Evolutionary conservation across 1,284 basidiomycete genomes (phyloP).

Genomic region (Takashimella koratensis): DNA sequence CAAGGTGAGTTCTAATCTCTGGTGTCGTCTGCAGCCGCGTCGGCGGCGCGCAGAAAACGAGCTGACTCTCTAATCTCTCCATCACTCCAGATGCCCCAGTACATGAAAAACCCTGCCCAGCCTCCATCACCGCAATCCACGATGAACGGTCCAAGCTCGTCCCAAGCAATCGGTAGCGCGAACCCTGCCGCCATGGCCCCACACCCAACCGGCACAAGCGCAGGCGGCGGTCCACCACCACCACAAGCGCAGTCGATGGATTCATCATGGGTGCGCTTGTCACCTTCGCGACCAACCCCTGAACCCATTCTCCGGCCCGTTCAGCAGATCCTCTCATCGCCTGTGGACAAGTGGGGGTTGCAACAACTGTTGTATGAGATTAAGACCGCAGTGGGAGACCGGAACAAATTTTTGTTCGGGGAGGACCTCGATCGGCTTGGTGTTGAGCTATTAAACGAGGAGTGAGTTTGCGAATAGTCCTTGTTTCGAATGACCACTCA

Average conservation of each 20-base stretch:
- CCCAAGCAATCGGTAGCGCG: slow-evolving; percentile 33
- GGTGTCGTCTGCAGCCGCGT: too few relatives aligned
- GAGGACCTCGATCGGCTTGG: slow-evolving; percentile 92
- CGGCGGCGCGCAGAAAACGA: too few relatives aligned
- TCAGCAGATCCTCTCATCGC: slow-evolving; percentile 87
- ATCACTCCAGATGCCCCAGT: slow-evolving; percentile 29
- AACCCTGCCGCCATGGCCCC: slow-evolving; percentile 26
- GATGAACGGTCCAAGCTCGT: slow-evolving; percentile 26
- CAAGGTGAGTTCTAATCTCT: slow-evolving; percentile 29
- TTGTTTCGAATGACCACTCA: neutral
- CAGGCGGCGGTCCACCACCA: slow-evolving; percentile 23
- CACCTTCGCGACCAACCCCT: slow-evolving; percentile 19
- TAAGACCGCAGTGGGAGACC: slow-evolving; percentile 70
- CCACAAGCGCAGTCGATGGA: slow-evolving; percentile 16
- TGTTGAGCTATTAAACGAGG: slow-evolving; percentile 78
- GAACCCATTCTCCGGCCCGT: slow-evolving; percentile 78
- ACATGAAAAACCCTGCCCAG: slow-evolving; percentile 12
- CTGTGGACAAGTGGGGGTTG: slow-evolving; percentile 93
- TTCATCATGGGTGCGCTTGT: slow-evolving; percentile 32
- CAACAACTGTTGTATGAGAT: slow-evolving; percentile 85
- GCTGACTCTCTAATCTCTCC: too few relatives aligned
- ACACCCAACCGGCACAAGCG: slow-evolving; percentile 4
- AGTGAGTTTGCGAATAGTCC: slow-evolving; percentile 55
- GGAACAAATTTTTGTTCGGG: slow-evolving; percentile 79
- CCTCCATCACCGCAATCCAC: slow-evolving; percentile 14